These are phyloP conservation scores for Tetracentron sinense DNA, from an alignment of 164 flowering plant genomes.

Conservation along the genomic window DNA sequence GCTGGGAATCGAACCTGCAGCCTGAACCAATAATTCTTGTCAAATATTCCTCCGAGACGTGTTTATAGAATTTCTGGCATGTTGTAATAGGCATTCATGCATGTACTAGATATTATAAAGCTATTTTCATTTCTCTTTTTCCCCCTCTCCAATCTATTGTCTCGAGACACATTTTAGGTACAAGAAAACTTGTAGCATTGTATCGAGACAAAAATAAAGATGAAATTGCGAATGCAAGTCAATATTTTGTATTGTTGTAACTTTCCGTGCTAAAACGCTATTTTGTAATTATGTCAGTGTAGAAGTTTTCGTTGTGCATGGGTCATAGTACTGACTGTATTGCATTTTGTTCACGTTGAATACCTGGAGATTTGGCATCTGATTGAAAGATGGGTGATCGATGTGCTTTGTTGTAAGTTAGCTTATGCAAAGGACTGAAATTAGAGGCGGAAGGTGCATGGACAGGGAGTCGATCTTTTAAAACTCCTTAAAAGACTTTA, in stretches of 20 bases:
- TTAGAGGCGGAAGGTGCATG: too few relatives aligned
- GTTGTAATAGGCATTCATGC: background rate
- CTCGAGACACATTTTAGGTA: background rate
- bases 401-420: background rate
- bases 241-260: background rate
- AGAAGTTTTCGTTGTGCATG: background rate
- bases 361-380: background rate
- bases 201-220: background rate
- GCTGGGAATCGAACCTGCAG: background rate
- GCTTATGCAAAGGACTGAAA: too few relatives aligned
- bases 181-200: background rate
- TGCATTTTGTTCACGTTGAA: background rate
- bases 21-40: slow-evolving; percentile 7
- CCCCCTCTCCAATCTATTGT: background rate
- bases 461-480: too few relatives aligned
- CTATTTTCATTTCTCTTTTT: background rate
- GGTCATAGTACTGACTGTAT: background rate
- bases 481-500: too few relatives aligned
- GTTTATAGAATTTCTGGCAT: background rate
- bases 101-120: background rate
- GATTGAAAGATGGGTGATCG: background rate
- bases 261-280: too few relatives aligned
- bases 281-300: too few relatives aligned
- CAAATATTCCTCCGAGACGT: background rate
- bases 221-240: background rate